Evolutionary conservation across 306 rosid species (phyloP).

Genomic region (Carpinus fangiana): DNA sequence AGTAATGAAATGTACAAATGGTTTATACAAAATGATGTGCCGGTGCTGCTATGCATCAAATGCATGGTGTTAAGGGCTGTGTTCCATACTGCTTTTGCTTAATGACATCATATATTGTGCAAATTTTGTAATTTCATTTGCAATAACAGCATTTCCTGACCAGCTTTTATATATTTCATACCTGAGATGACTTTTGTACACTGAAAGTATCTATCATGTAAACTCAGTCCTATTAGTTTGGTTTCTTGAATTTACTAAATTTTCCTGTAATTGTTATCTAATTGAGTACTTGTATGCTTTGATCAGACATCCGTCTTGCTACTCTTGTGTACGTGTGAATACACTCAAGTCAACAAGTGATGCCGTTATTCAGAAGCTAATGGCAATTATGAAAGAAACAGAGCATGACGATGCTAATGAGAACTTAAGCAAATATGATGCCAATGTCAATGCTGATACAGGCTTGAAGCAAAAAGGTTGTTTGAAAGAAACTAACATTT

Average conservation of each 20-base stretch:
- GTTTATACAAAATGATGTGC: not conserved
- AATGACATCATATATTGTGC: not conserved
- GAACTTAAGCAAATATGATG: conserved; percentile 4
- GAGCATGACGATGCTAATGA: conserved; percentile 16
- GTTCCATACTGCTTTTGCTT: too few relatives aligned
- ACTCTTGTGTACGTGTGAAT: conserved; percentile 87
- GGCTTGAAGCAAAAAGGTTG: conserved; percentile 9
- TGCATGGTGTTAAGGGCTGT: not conserved
- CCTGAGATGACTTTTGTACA: not conserved
- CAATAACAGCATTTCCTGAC: not conserved
- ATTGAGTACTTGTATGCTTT: not conserved
- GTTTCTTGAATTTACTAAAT: conserved; percentile 7
- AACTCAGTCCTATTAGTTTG: not conserved
- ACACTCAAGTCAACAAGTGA: conserved; percentile 61
- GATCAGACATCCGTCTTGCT: conserved; percentile 78
- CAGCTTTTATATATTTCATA: not conserved
- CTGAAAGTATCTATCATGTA: not conserved
- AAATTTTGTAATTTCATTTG: not conserved
- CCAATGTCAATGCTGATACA: conserved; percentile 18
- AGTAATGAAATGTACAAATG: not conserved
- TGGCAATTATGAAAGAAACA: conserved; percentile 31
- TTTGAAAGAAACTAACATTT: not conserved
- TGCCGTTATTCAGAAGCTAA: conserved; percentile 56
- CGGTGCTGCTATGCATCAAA: not conserved
- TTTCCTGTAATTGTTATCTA: not conserved